Evolutionary conservation across 257 asterid species (phyloP).

Genomic region (Petrea volubilis): DNA sequence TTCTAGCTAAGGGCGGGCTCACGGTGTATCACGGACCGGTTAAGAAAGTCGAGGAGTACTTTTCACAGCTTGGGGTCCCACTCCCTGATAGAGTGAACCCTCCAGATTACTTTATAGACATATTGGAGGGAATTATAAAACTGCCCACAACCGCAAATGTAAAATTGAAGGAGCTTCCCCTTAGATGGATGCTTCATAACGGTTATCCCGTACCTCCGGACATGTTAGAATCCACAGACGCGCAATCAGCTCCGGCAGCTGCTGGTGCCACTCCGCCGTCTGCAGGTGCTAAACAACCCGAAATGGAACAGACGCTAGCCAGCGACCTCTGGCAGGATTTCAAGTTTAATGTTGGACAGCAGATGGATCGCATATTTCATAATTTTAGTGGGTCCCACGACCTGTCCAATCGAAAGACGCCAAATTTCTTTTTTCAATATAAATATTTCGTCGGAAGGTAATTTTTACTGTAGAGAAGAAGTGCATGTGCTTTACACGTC

Average conservation of each 20-base stretch:
- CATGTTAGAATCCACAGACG: conserved; percentile 75
- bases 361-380: conserved; percentile 58
- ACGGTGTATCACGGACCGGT: conserved; percentile 96
- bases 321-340: conserved; percentile 85
- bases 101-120: conserved; percentile 93
- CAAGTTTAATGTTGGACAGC: conserved; percentile 60
- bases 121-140: conserved; percentile 87
- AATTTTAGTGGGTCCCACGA: conserved; percentile 58
- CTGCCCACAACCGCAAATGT: conserved; percentile 53
- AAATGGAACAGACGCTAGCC: conserved; percentile 54
- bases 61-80: conserved; percentile 73
- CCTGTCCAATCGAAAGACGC: conserved; percentile 65
- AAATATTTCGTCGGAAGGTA: conserved; percentile 90
- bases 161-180: conserved; percentile 83
- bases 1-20: conserved; percentile 97
- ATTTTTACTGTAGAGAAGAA: too few species aligned
- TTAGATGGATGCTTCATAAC: conserved; percentile 97
- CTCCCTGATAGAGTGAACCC: conserved; percentile 97
- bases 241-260: conserved; percentile 41
- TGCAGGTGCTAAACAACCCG: conserved; percentile 34
- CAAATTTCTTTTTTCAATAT: conserved; percentile 56
- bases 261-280: conserved; percentile 63
- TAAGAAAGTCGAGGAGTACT: conserved; percentile 94
- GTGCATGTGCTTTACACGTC: too few species aligned
- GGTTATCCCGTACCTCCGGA: conserved; percentile 96